Evolutionary conservation across 805 yeast species (phyloP), one percentile per base, ranked within the genome.

Genomic region (Myxozyma neotropica): DNA sequence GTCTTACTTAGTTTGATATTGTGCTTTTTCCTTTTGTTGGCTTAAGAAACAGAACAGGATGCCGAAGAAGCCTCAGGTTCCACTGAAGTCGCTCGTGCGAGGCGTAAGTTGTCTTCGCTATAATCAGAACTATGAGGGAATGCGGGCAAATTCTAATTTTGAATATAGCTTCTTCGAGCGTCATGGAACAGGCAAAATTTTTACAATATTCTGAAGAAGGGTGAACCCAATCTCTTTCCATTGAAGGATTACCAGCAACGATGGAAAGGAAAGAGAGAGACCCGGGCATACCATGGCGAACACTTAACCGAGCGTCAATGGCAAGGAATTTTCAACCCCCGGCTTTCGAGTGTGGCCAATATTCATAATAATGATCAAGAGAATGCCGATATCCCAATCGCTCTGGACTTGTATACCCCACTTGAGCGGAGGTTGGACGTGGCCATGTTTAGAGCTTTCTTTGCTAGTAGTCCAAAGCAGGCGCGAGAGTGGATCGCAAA

Each of bases 221-320:
- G 83, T 48, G 79, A 79, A 61, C 75, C 81, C 36, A 77, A 73
- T 55, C 82, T 81, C 71, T 77, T 79, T 63, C 80, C 84, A 3
- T 82, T 82, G 74, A 83, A 96, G n/a, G 78, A 89, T 59, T 94
- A 80, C 75, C 96, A 89, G 75, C 96, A 93, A 74, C 90, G 91
- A 75, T 94, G 96, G 93, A 76, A 80, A 5, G 86, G 97, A 53
- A 93, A 94, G 74, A 87, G 84, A 71, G 97, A 92, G 71, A 86
- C 97, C 6, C 83, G 99, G 75, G 87, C 93, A 1, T 93, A 93
- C 73, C 99, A 93, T 73, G 99, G 99, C 68, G 98, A 94, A 70
- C 89, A 87, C 72, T 73, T 93, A 57, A 88, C 93, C 0, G 99
- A 94, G 73, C 77, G 83, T 19, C 83, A 92, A 71, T 88, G 91